These are phyloP conservation scores for Schizophyllum commune DNA, from an alignment of 1,284 basidiomycete genomes.

Conservation along the genomic window DNA sequence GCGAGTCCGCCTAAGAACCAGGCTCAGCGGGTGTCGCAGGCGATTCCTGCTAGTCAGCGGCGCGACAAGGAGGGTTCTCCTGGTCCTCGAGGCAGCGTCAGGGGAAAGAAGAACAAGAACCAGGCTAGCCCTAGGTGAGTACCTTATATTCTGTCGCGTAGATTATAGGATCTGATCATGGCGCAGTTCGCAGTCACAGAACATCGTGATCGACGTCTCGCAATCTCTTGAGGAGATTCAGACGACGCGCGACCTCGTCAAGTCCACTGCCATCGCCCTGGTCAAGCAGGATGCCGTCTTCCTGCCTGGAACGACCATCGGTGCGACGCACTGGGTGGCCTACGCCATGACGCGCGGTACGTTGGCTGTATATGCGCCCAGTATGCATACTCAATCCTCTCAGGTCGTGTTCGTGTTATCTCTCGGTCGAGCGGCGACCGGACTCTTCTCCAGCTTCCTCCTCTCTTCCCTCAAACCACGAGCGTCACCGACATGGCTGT, in stretches of 20 bases:
- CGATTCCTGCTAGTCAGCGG: conserved; percentile 21
- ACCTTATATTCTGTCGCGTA: neutral
- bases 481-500: conserved; percentile 79
- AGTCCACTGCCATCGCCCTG: conserved; percentile 76
- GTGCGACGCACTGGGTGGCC: conserved; percentile 81
- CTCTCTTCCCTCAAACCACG: conserved; percentile 49
- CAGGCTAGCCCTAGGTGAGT: conserved; percentile 49
- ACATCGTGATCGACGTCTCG: conserved; percentile 67
- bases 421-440: conserved; percentile 79
- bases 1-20: neutral
- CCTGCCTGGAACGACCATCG: conserved; percentile 75
- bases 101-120: conserved; percentile 35
- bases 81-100: conserved; percentile 37
- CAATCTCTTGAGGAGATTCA: conserved; percentile 64
- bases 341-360: conserved; percentile 83
- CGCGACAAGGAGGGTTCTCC: conserved; percentile 67
- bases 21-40: neutral
- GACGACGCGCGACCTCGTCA: conserved; percentile 61
- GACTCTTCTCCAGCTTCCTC: conserved; percentile 68
- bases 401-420: conserved; percentile 76
- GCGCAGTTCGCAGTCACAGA: conserved; percentile 48
- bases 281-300: conserved; percentile 77
- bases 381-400: neutral
- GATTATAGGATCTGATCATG: neutral
- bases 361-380: neutral